Evolutionary conservation across 1,284 basidiomycete species (phyloP).

Genomic region (Cryptococcus amylolentus): DNA sequence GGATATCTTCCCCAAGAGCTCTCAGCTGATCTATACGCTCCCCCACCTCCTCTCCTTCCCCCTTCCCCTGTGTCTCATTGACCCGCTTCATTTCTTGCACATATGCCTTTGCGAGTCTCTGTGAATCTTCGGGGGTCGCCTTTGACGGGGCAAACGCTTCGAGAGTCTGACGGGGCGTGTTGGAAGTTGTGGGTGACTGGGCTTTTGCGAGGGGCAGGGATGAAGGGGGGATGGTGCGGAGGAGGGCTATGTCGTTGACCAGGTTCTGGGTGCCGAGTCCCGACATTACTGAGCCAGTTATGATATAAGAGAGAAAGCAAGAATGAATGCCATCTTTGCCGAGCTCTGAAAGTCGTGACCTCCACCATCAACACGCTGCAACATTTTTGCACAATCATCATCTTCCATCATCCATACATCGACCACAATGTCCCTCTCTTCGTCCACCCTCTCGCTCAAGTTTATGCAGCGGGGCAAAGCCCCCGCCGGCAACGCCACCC

Average conservation of each 20-base stretch:
- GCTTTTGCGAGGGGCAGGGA: neutral
- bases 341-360: too few species aligned
- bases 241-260: neutral
- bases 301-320: neutral
- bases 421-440: conserved; percentile 35
- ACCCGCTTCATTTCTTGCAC: conserved; percentile 10
- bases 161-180: conserved; percentile 1
- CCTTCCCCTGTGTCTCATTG: conserved; percentile 1
- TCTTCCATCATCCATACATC: too few species aligned
- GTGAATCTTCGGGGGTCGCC: conserved; percentile 7
- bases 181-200: neutral
- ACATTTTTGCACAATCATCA: too few species aligned
- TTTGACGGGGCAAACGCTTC: conserved; percentile 4
- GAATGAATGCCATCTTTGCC: too few species aligned
- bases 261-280: neutral
- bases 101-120: conserved; percentile 11
- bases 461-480: conserved; percentile 48
- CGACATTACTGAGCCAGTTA: neutral
- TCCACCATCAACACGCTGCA: too few species aligned
- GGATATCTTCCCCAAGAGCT: conserved; percentile 15
- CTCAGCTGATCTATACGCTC: conserved; percentile 20
- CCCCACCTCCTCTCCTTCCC: conserved; percentile 13
- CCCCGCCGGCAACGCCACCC: conserved; percentile 8
- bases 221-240: neutral
- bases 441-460: conserved; percentile 45